phyloP scores from a whole-genome alignment of 2,329 filamentous ascomycete species.

The Trichophyton mentagrophytes region DNA sequence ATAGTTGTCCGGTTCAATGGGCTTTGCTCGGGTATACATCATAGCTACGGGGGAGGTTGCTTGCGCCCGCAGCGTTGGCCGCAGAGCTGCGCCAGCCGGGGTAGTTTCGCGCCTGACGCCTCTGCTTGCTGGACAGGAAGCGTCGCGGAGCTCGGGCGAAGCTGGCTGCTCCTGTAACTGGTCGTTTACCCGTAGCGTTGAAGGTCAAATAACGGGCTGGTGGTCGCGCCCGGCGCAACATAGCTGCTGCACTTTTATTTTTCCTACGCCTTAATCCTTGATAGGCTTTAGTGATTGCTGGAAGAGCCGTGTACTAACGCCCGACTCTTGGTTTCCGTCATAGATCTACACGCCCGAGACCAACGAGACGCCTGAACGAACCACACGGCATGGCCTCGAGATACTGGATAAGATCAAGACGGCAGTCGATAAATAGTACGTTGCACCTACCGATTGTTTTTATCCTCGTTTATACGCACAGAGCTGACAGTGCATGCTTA shows the following conservation, averaged over 20 bases:
- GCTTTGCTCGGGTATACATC: not conserved
- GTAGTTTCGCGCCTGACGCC: not conserved
- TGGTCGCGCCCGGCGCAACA: not conserved
- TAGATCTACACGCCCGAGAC: constrained; percentile 14
- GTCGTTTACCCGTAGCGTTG: not conserved
- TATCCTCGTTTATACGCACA: not conserved
- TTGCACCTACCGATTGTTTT: not conserved
- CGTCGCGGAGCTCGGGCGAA: not conserved
- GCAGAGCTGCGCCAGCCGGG: not conserved
- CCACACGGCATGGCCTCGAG: constrained; percentile 11
- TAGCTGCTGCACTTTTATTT: not conserved
- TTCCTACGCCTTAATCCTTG: not conserved
- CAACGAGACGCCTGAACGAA: constrained; percentile 14
- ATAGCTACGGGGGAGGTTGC: not conserved
- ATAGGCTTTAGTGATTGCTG: not conserved
- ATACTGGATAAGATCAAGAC: constrained; percentile 13
- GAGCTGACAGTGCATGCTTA: constrained; percentile 21
- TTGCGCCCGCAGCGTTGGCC: not conserved
- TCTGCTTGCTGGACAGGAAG: not conserved
- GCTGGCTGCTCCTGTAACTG: constrained; percentile 6
- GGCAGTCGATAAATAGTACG: constrained; percentile 14
- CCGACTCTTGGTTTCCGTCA: constrained; percentile 12
- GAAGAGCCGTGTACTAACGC: constrained; percentile 2
- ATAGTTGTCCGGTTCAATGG: not conserved
- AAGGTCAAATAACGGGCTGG: not conserved